phyloP scores from a whole-genome alignment of 805 yeast genomes.

The Phaffomyces opuntiae region DNA sequence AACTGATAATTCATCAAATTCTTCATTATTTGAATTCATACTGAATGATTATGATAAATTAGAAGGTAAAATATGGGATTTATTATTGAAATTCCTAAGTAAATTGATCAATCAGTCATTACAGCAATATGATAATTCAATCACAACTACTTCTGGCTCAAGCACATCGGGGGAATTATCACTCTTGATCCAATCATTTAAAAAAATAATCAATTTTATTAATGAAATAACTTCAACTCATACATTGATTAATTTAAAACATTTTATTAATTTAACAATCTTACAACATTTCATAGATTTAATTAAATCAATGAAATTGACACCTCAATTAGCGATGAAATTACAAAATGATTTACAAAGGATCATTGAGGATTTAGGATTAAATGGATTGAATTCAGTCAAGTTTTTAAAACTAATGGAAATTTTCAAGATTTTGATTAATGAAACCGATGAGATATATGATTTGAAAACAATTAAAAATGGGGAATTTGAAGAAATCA shows the following conservation, averaged over 20 bases:
- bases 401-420: slow-evolving; percentile 10
- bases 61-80: slow-evolving; percentile 23
- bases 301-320: too few relatives aligned
- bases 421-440: slow-evolving; percentile 22
- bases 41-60: slow-evolving; percentile 23
- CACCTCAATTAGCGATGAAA: too few relatives aligned
- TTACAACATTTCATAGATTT: too few relatives aligned
- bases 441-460: slow-evolving; percentile 5
- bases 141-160: background rate
- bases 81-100: slow-evolving; percentile 25
- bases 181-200: slow-evolving; percentile 19
- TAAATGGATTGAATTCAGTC: too few relatives aligned
- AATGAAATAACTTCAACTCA: slow-evolving; percentile 9
- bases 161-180: slow-evolving; percentile 22
- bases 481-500: slow-evolving; percentile 23
- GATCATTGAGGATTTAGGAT: too few relatives aligned
- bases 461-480: slow-evolving; percentile 15
- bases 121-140: too few relatives aligned
- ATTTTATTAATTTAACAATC: slow-evolving; percentile 8
- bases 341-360: too few relatives aligned
- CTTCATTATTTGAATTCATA: slow-evolving; percentile 25
- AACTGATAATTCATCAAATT: slow-evolving; percentile 8
- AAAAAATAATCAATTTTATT: slow-evolving; percentile 17
- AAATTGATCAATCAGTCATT: slow-evolving; percentile 23
- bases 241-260: slow-evolving; percentile 18